Percentiles rank a stretch among this genome's conserved stretches.
These are phyloP conservation scores for Pseudogymnoascus verrucosus DNA, from an alignment of 2,329 filamentous ascomycete genomes.

Conservation along the genomic window DNA sequence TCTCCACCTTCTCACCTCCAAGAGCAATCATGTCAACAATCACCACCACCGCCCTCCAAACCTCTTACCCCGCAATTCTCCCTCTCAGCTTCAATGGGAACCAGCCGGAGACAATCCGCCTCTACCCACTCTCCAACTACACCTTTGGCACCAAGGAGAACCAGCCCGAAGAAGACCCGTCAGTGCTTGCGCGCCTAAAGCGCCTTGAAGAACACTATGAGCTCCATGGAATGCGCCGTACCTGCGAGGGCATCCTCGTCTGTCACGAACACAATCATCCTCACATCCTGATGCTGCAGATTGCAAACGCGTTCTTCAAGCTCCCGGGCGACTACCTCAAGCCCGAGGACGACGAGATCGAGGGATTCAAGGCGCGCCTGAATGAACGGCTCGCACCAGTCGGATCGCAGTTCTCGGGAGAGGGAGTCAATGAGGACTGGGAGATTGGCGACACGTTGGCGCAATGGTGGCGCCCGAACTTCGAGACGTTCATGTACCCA, in stretches of 20 bases:
- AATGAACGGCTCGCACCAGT: conserved; percentile 91
- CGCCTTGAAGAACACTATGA: conserved; percentile 93
- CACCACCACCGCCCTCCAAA: conserved; percentile 66
- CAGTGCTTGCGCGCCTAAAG: conserved; percentile 84
- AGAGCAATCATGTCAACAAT: conserved; percentile 67
- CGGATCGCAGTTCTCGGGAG: conserved; percentile 70
- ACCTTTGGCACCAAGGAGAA: conserved; percentile 98
- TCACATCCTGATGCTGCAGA: conserved; percentile 97
- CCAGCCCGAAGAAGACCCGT: conserved; percentile 95
- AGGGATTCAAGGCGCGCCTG: conserved; percentile 87
- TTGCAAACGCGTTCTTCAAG: conserved; percentile 99
- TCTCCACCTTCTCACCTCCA: conserved; percentile 8
- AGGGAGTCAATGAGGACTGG: conserved; percentile 90
- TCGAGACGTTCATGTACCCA: conserved; percentile 99
- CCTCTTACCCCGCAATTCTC: conserved; percentile 67
- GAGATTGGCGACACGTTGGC: conserved; percentile 89
- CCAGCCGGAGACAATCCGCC: conserved; percentile 80
- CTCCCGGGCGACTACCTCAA: conserved; percentile 91
- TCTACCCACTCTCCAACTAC: conserved; percentile 96
- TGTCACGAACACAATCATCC: conserved; percentile 99
- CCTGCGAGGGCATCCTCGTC: conserved; percentile 92
- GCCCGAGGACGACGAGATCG: conserved; percentile 81
- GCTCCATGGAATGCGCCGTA: conserved; percentile 89
- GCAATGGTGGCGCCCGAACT: conserved; percentile 98
- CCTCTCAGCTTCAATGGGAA: conserved; percentile 81